Conservation (phyloP, 768 basidiomycete species). For the Mycena kentingensis region DNA sequence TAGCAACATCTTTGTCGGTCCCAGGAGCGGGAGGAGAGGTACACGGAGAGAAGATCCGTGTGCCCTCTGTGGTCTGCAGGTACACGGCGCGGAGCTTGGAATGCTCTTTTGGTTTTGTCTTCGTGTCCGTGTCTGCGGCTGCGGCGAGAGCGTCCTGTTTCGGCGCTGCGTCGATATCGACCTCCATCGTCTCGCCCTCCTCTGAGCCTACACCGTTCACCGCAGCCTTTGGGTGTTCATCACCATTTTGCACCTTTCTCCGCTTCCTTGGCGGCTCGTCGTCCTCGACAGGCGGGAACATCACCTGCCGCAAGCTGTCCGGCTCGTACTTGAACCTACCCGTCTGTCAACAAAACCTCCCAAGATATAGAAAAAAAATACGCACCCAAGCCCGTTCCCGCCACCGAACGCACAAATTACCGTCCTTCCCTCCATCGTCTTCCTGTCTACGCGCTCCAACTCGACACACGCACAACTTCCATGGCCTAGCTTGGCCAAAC, state of each 20-base stretch:
- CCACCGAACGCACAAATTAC: constrained; percentile 49
- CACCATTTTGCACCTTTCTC: neutral
- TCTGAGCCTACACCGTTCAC: neutral
- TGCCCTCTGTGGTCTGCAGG: constrained; percentile 4
- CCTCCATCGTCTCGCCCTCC: neutral
- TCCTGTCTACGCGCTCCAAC: constrained; percentile 31
- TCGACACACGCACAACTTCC: constrained; percentile 28
- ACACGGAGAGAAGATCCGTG: neutral
- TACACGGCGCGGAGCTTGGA: constrained; percentile 7
- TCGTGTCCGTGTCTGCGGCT: neutral
- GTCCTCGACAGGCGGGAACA: constrained; percentile 40
- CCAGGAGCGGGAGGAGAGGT: neutral
- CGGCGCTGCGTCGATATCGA: neutral
- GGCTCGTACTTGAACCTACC: constrained; percentile 58
- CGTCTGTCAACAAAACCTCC: neutral
- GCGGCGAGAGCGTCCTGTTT: too few relatives aligned
- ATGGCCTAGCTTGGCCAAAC: too few relatives aligned
- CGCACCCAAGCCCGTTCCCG: constrained; percentile 48
- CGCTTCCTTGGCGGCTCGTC: neutral
- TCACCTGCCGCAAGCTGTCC: constrained; percentile 38
- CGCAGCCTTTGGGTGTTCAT: neutral
- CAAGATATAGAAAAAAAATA: constrained; percentile 10
- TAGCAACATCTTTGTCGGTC: neutral
- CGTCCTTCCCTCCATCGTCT: constrained; percentile 45
- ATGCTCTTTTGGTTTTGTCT: neutral